Evolutionary conservation across 257 asterid species (phyloP).

Genomic region (Voacanga thouarsii): DNA sequence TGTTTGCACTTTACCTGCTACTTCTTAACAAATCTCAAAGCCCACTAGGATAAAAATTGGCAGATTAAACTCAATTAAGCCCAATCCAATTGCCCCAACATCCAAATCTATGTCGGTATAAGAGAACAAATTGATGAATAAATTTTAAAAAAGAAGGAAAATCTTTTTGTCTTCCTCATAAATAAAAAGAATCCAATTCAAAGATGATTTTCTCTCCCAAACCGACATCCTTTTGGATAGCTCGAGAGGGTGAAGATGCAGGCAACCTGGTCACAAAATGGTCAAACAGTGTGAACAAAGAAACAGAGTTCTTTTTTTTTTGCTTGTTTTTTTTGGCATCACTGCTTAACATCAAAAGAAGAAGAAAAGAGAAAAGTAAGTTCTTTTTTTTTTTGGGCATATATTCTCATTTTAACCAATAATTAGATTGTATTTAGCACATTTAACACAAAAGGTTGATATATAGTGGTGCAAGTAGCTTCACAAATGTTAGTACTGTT

Average conservation of each 20-base stretch:
- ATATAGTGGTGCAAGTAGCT: background rate
- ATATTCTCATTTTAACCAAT: background rate
- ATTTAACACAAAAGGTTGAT: background rate
- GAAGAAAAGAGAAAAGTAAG: background rate
- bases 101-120: constrained; percentile 21
- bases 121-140: background rate
- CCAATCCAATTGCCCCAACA: background rate
- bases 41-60: background rate
- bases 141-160: background rate
- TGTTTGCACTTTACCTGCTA: background rate
- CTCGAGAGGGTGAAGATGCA: constrained; percentile 27
- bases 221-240: constrained; percentile 40
- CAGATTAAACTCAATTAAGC: background rate
- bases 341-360: background rate
- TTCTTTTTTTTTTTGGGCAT: background rate
- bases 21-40: background rate
- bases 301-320: too few species aligned
- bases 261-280: constrained; percentile 10
- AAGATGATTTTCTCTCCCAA: constrained; percentile 22
- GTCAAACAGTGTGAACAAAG: constrained; percentile 46
- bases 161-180: background rate
- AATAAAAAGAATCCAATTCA: constrained; percentile 22
- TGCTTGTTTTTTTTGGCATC: background rate
- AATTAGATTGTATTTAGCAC: background rate
- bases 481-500: constrained; percentile 28